phyloP scores from a whole-genome alignment of 345 rosid species.

The Euphorbia peplus region DNA sequence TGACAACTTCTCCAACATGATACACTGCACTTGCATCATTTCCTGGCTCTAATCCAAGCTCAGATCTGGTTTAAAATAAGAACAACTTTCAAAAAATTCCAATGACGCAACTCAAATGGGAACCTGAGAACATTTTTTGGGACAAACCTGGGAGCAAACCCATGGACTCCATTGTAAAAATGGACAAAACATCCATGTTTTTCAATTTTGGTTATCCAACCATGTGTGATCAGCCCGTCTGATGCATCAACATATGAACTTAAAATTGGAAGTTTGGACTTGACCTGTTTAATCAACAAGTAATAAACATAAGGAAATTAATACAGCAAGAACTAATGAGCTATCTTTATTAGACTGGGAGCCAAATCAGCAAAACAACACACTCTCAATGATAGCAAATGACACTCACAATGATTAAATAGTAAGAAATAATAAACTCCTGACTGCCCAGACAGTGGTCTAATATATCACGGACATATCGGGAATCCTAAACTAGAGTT shows the following conservation, averaged over 20 bases:
- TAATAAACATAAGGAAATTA: constrained; percentile 8
- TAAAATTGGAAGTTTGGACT: constrained; percentile 78
- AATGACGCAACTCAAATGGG: constrained; percentile 9
- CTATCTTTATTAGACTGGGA: background rate
- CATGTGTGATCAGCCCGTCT: constrained; percentile 78
- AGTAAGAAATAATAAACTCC: background rate
- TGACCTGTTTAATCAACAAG: constrained; percentile 56
- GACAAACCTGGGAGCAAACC: constrained; percentile 79
- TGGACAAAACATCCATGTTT: constrained; percentile 92
- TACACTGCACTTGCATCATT: constrained; percentile 57
- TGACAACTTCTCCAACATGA: constrained; percentile 93
- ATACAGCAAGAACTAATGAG: background rate
- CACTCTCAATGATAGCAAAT: background rate
- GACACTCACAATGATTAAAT: background rate
- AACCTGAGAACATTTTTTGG: constrained; percentile 9
- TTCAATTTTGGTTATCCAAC: constrained; percentile 96
- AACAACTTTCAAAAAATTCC: constrained; percentile 22
- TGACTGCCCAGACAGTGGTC: background rate
- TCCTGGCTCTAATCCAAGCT: constrained; percentile 84
- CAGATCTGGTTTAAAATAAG: constrained; percentile 53
- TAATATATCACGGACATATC: background rate
- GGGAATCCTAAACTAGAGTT: background rate
- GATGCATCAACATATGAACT: constrained; percentile 83
- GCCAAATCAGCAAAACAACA: no score
- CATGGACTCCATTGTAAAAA: constrained; percentile 97